Evolutionary conservation across 352 stramenopile genomes (phyloP).

Genomic region (Globisporangium nagaii): DNA sequence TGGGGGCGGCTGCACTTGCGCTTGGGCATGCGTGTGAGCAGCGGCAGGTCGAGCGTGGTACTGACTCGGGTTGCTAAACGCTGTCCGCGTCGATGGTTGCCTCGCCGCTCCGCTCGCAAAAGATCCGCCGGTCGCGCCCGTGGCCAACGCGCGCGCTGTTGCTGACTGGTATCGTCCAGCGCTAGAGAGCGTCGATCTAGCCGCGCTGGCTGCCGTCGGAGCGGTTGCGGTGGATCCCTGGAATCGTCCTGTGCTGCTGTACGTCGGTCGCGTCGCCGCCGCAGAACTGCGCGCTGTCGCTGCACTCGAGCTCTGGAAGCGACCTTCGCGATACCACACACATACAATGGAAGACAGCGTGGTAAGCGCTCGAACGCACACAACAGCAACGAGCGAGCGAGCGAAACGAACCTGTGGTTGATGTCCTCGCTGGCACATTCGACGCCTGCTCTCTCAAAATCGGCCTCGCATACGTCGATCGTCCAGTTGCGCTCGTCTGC

Average conservation of each 20-base stretch:
- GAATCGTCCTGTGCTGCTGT: background rate
- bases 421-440: conserved; percentile 5
- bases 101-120: background rate
- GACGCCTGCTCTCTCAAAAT: conserved; percentile 8
- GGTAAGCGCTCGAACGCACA: background rate
- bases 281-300: background rate
- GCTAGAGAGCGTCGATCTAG: background rate
- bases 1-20: conserved; percentile 10
- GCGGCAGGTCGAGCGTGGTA: background rate
- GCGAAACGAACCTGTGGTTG: background rate
- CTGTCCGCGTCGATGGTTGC: background rate
- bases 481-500: background rate
- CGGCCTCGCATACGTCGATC: background rate
- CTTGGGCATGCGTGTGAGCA: background rate
- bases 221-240: background rate
- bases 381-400: background rate
- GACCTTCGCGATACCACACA: background rate
- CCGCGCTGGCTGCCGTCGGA: background rate
- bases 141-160: background rate
- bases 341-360: background rate
- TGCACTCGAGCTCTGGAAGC: conserved; percentile 1
- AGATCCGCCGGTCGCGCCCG: background rate
- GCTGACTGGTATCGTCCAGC: background rate
- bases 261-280: background rate
- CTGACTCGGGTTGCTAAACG: background rate